Conservation (phyloP, 371 early-diverging fungal species). For the Nematocida homosporus region DNA sequence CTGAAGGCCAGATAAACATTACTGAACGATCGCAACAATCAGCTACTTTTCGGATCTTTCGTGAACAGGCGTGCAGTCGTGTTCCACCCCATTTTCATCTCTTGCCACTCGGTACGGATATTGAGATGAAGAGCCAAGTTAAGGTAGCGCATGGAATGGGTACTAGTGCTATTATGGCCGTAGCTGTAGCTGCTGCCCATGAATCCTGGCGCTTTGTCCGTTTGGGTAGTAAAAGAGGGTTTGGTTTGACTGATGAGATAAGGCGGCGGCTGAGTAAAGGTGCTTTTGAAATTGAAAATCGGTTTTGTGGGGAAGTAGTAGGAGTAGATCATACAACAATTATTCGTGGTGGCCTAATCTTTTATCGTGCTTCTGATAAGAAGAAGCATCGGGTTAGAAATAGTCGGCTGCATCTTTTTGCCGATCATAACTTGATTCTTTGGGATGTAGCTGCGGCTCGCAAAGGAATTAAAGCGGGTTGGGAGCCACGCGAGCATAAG, state of each 20-base stretch:
- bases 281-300: background rate
- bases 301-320: background rate
- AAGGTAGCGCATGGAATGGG: constrained; percentile 14
- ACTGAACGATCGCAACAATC: background rate
- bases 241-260: background rate
- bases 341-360: background rate
- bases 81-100: background rate
- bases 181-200: background rate
- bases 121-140: background rate
- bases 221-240: background rate
- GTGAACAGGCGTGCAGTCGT: background rate
- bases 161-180: background rate
- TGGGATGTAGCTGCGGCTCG: background rate
- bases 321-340: constrained; percentile 16
- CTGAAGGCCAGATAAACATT: background rate
- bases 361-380: background rate
- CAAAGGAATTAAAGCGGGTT: background rate
- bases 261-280: background rate
- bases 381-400: background rate
- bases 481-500: too few relatives aligned
- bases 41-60: background rate
- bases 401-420: background rate
- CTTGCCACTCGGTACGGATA: background rate
- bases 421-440: background rate
- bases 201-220: background rate